phyloP scores from a whole-genome alignment of 345 rosid genomes.

The Eucalyptus guilfoylei region DNA sequence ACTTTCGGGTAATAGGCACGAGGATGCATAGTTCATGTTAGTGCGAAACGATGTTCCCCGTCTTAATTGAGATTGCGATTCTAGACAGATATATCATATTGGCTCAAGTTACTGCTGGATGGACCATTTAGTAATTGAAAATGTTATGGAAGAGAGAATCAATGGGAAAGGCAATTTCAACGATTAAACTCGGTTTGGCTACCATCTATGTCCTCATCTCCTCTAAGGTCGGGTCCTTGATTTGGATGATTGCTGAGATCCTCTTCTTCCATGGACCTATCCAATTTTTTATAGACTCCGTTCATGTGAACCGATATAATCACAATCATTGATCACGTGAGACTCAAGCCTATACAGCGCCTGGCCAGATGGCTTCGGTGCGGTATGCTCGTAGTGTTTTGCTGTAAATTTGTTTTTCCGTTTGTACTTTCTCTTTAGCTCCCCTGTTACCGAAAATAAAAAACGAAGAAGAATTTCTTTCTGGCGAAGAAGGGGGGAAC shows the following conservation, averaged over 20 bases:
- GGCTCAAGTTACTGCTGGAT: not conserved
- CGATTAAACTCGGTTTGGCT: not conserved
- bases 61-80: not conserved
- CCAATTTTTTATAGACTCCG: not conserved
- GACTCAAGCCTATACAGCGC: not conserved
- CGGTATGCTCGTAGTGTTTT: not conserved
- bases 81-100: not conserved
- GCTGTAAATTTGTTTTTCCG: not conserved
- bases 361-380: not conserved
- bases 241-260: not conserved
- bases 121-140: not conserved
- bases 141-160: not conserved
- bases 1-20: not conserved
- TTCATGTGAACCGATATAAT: not conserved
- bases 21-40: not conserved
- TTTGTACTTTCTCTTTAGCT: not conserved
- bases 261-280: not conserved
- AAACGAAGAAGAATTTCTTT: not conserved
- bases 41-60: rapidly evolving
- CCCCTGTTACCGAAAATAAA: not conserved
- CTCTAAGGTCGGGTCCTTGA: not conserved
- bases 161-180: not conserved
- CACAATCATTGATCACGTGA: not conserved
- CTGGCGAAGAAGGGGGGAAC: not conserved
- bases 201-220: not conserved